phyloP scores from a whole-genome alignment of 176 grass and related monocot species.

The Calamus simplicifolius region DNA sequence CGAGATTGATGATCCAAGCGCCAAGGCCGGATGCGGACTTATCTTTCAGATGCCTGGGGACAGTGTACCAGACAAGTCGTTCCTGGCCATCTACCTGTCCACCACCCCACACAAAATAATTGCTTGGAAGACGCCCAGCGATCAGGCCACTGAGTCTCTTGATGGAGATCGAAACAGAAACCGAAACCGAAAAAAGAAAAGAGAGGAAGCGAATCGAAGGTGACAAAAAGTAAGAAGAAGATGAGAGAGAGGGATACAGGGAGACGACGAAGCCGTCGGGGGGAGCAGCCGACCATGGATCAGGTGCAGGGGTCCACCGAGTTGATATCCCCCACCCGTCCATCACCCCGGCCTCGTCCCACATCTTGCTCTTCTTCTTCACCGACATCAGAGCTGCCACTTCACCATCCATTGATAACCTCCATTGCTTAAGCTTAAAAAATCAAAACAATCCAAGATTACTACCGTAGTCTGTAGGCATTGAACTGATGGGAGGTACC shows the following conservation, averaged over 20 bases:
- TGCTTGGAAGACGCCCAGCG: too few relatives aligned
- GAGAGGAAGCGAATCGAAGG: neutral
- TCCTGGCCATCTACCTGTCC: conserved; percentile 94
- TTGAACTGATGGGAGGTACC: conserved; percentile 17
- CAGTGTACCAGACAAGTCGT: conserved; percentile 51
- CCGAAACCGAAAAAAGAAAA: neutral
- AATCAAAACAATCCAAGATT: neutral
- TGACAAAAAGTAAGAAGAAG: neutral
- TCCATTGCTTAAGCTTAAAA: neutral
- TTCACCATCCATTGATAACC: conserved; percentile 21
- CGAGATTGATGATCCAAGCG: too few relatives aligned
- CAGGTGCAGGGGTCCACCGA: conserved; percentile 98
- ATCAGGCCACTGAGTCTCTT: too few relatives aligned
- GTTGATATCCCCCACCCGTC: conserved; percentile 79
- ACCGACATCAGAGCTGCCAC: conserved; percentile 93
- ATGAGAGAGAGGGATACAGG: conserved; percentile 27
- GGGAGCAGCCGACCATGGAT: conserved; percentile 85
- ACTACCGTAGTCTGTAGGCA: neutral
- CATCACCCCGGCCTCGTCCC: conserved; percentile 72
- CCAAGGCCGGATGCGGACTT: too few relatives aligned
- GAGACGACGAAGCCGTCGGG: conserved; percentile 82
- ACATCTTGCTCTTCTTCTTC: conserved; percentile 84
- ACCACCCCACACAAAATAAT: too few relatives aligned
- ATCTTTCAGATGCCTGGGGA: conserved; percentile 78
- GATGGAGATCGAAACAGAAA: neutral